Percentiles rank a stretch among this genome's conserved stretches.
These are phyloP conservation scores for Brassica incana DNA, from an alignment of 345 rosid species.

Conservation along the genomic window DNA sequence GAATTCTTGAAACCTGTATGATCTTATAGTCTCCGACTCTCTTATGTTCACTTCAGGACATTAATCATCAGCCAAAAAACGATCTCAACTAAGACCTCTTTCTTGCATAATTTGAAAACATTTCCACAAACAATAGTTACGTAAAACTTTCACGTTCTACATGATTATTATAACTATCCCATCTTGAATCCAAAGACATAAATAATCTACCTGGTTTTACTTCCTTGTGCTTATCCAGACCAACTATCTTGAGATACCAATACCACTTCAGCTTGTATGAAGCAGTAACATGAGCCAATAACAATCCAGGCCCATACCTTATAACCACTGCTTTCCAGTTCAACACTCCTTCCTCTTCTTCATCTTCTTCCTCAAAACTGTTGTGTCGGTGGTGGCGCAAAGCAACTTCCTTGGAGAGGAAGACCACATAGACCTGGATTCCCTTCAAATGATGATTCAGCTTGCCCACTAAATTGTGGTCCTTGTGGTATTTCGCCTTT, in stretches of 20 bases:
- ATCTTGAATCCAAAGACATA: too few relatives aligned
- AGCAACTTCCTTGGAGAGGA: conserved; percentile 4
- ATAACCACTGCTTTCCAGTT: neutral
- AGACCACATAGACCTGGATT: conserved; percentile 26
- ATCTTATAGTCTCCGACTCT: too few relatives aligned
- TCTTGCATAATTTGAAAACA: too few relatives aligned
- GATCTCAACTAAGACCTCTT: too few relatives aligned
- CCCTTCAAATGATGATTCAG: conserved; percentile 18
- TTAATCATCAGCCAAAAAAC: too few relatives aligned
- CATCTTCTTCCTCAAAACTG: neutral
- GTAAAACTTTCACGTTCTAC: too few relatives aligned
- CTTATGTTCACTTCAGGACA: too few relatives aligned
- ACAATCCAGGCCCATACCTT: neutral
- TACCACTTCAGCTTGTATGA: neutral
- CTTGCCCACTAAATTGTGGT: neutral
- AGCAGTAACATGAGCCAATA: neutral
- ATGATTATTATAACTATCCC: too few relatives aligned
- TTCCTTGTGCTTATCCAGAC: conserved; percentile 1
- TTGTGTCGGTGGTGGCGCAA: neutral
- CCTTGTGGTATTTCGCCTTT: neutral
- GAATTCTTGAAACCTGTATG: too few relatives aligned
- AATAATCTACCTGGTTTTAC: too few relatives aligned
- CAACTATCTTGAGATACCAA: neutral
- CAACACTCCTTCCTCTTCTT: neutral
- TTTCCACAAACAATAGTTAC: too few relatives aligned